Percentiles rank a stretch among this genome's conserved stretches.
These are phyloP conservation scores for Tephrocybe sp. DNA, from an alignment of 768 basidiomycete species.

Conservation along the genomic window DNA sequence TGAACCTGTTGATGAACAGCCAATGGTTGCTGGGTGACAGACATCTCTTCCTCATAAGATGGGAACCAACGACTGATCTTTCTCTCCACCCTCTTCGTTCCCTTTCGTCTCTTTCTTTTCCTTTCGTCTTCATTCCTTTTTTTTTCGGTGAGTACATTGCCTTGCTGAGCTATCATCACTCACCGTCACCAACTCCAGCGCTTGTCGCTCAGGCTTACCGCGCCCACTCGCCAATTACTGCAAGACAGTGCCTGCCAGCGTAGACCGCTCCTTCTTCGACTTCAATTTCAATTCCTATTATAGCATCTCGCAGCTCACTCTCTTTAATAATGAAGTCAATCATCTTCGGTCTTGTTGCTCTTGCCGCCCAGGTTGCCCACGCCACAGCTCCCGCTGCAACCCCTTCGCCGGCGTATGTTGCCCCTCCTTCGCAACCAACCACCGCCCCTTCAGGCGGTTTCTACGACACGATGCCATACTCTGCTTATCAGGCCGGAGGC, in stretches of 20 bases:
- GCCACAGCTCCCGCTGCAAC: conserved; percentile 33
- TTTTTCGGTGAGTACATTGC: conserved; percentile 37
- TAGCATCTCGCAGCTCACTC: conserved; percentile 41
- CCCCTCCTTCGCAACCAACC: conserved; percentile 31
- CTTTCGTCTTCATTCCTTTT: conserved; percentile 20
- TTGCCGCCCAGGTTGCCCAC: conserved; percentile 55
- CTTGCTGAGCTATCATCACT: neutral
- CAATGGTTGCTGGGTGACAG: conserved; percentile 38
- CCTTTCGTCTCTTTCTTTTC: conserved; percentile 36
- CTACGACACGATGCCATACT: conserved; percentile 56
- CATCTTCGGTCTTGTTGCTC: conserved; percentile 56
- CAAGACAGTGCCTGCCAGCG: conserved; percentile 69
- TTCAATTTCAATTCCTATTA: conserved; percentile 33
- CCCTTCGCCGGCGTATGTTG: conserved; percentile 24
- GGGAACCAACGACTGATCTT: conserved; percentile 1
- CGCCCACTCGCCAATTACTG: conserved; percentile 47
- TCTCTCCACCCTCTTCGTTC: conserved; percentile 36
- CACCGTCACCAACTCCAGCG: conserved; percentile 29
- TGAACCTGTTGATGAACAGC: conserved; percentile 30
- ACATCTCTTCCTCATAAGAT: conserved; percentile 23
- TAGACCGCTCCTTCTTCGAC: conserved; percentile 62
- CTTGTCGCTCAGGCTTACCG: conserved; percentile 43
- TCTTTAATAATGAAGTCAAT: conserved; percentile 64
- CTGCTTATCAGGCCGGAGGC: conserved; percentile 57
- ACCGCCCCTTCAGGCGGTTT: conserved; percentile 36